Conservation (phyloP, 73 alveolate species). For the Uronychia setigera region DNA sequence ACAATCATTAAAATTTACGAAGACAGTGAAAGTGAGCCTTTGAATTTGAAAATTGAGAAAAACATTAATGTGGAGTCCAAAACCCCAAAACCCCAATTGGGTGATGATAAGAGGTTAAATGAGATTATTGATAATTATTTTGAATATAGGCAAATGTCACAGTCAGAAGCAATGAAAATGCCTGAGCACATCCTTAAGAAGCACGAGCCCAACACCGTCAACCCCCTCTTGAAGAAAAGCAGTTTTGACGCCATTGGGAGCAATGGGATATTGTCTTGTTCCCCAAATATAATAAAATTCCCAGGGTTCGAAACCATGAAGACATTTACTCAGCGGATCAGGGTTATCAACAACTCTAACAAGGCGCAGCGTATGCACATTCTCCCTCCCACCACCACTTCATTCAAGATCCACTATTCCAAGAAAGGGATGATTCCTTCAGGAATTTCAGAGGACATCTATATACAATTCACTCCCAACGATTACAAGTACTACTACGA, state of each 20-base stretch:
- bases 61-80: background rate
- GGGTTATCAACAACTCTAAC: slow-evolving; percentile 88
- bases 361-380: slow-evolving; percentile 91
- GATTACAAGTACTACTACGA: slow-evolving; percentile 95
- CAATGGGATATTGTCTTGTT: slow-evolving; percentile 85
- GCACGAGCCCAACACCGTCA: slow-evolving; percentile 2
- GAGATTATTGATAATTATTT: background rate
- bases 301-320: slow-evolving; percentile 94
- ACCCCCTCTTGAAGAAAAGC: background rate
- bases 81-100: background rate
- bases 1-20: background rate
- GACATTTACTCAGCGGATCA: slow-evolving; percentile 80
- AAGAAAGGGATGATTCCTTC: slow-evolving; percentile 96
- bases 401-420: slow-evolving; percentile 86
- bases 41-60: background rate
- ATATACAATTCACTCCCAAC: slow-evolving; percentile 91
- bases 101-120: too few relatives aligned
- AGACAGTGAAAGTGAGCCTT: background rate
- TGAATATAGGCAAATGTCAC: background rate
- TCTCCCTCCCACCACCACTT: slow-evolving; percentile 90
- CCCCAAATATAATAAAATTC: slow-evolving; percentile 91
- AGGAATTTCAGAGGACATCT: slow-evolving; percentile 90
- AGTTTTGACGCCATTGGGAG: slow-evolving; percentile 83
- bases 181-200: background rate
- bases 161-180: background rate